Evolutionary conservation across 805 yeast genomes (phyloP).

Genomic region (Blastobotrys chiropterorum): DNA sequence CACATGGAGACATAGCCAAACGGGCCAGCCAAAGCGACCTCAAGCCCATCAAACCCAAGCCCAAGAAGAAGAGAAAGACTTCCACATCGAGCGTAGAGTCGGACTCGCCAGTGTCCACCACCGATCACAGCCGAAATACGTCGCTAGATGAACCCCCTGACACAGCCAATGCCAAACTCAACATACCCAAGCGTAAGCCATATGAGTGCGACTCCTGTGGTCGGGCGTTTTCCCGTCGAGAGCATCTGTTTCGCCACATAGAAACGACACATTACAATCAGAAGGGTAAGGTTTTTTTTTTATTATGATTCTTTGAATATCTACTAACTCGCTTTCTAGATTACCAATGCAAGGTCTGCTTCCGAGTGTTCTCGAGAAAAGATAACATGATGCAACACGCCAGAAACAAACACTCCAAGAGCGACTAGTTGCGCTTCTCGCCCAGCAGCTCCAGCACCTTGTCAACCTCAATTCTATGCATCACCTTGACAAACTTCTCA

Average conservation of each 20-base stretch:
- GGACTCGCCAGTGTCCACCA: background rate
- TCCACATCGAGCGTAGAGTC: background rate
- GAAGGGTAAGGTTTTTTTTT: constrained; percentile 10
- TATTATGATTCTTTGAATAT: background rate
- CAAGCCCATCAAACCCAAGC: background rate
- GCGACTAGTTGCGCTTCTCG: constrained; percentile 1
- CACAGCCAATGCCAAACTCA: background rate
- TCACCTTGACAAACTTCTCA: constrained; percentile 14
- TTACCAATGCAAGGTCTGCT: constrained; percentile 18
- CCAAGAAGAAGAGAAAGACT: constrained; percentile 1
- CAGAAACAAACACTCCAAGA: constrained; percentile 19
- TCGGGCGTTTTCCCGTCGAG: constrained; percentile 21
- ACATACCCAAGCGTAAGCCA: constrained; percentile 15
- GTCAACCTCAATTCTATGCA: constrained; percentile 25
- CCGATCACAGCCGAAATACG: background rate
- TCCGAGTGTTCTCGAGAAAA: constrained; percentile 20
- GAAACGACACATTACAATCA: constrained; percentile 24
- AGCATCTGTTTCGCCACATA: constrained; percentile 21
- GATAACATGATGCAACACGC: constrained; percentile 25
- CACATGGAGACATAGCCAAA: background rate
- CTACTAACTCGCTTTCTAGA: constrained; percentile 6
- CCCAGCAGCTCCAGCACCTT: constrained; percentile 16
- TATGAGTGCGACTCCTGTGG: constrained; percentile 20
- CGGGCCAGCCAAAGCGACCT: constrained; percentile 2
- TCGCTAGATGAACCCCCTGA: constrained; percentile 4